Evolutionary conservation across 495 filamentous ascomycete species (phyloP).

Genomic region (Hypomontagnella submonticulosa): DNA sequence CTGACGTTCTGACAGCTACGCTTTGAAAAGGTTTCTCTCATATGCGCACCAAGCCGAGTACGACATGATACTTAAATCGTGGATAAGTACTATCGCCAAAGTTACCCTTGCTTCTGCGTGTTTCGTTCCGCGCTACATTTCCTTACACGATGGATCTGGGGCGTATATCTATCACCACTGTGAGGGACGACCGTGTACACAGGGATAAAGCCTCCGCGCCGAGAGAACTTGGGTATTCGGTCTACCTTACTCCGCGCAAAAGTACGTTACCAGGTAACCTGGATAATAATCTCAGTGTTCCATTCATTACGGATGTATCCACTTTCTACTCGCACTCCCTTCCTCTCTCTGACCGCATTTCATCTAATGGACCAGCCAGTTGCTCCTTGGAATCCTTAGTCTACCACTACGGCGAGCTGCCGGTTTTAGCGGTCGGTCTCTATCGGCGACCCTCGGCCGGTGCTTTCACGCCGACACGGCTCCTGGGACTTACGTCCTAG

Average conservation of each 20-base stretch:
- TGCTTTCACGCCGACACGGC: slow-evolving; percentile 37
- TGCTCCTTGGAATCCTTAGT: slow-evolving; percentile 23
- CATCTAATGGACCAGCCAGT: slow-evolving; percentile 10
- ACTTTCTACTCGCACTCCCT: slow-evolving; percentile 25
- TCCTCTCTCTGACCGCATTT: slow-evolving; percentile 39
- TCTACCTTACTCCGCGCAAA: slow-evolving; percentile 26
- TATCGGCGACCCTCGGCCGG: slow-evolving; percentile 41
- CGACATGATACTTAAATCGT: slow-evolving; percentile 39
- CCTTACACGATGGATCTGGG: slow-evolving; percentile 18
- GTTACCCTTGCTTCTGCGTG: slow-evolving; percentile 37
- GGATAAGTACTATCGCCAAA: slow-evolving; percentile 27
- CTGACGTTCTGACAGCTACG: slow-evolving; percentile 21
- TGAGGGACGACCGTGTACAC: slow-evolving; percentile 21
- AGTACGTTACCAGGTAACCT: slow-evolving; percentile 32
- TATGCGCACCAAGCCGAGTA: slow-evolving; percentile 38
- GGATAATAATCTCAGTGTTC: slow-evolving; percentile 33
- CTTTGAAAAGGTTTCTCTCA: slow-evolving; percentile 21
- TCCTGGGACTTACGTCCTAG: slow-evolving; percentile 28
- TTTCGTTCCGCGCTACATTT: slow-evolving; percentile 40
- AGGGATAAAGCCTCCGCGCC: slow-evolving; percentile 34
- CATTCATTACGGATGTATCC: slow-evolving; percentile 27
- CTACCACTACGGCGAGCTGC: slow-evolving; percentile 40
- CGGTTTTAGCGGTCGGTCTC: slow-evolving; percentile 45
- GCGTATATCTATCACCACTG: slow-evolving; percentile 26
- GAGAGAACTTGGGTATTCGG: slow-evolving; percentile 28